phyloP scores from a whole-genome alignment of 139 green algal genomes.

The Chlamydomonas urium region DNA sequence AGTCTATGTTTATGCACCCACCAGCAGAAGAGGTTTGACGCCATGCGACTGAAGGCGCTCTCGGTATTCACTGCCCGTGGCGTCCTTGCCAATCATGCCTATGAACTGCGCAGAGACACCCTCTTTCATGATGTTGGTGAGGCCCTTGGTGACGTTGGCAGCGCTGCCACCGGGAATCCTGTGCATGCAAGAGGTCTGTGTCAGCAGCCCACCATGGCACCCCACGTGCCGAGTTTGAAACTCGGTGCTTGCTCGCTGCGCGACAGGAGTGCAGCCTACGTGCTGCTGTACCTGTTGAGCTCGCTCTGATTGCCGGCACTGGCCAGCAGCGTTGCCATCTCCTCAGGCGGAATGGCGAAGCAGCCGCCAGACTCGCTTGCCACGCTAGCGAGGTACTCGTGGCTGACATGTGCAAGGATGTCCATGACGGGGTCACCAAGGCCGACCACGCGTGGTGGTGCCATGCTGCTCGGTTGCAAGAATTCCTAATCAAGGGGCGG shows the following conservation, averaged over 20 bases:
- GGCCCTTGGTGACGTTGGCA: slow-evolving; percentile 72
- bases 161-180: slow-evolving; percentile 69
- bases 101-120: slow-evolving; percentile 37
- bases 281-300: slow-evolving; percentile 17
- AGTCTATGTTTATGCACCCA: slow-evolving; percentile 13
- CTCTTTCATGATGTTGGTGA: slow-evolving; percentile 30
- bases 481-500: too few relatives aligned
- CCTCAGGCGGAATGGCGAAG: slow-evolving; percentile 25
- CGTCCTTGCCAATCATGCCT: slow-evolving; percentile 71
- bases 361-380: slow-evolving; percentile 45
- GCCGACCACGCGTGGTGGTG: slow-evolving; percentile 18
- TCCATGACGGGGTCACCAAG: slow-evolving; percentile 55
- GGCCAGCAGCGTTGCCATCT: slow-evolving; percentile 27
- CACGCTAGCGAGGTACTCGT: slow-evolving; percentile 37
- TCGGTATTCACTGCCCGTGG: slow-evolving; percentile 49
- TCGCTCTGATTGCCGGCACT: slow-evolving; percentile 8
- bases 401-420: slow-evolving; percentile 36
- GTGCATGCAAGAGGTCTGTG: not conserved
- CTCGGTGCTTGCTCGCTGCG: not conserved
- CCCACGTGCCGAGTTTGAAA: not conserved
- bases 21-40: slow-evolving; percentile 57
- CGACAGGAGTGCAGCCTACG: not conserved
- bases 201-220: not conserved
- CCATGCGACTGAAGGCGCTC: slow-evolving; percentile 38
- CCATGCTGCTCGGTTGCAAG: too few relatives aligned